Evolutionary conservation across 805 yeast genomes (phyloP), one percentile per base, ranked within the genome.

Genomic region (Sporopachydermia quercuum): DNA sequence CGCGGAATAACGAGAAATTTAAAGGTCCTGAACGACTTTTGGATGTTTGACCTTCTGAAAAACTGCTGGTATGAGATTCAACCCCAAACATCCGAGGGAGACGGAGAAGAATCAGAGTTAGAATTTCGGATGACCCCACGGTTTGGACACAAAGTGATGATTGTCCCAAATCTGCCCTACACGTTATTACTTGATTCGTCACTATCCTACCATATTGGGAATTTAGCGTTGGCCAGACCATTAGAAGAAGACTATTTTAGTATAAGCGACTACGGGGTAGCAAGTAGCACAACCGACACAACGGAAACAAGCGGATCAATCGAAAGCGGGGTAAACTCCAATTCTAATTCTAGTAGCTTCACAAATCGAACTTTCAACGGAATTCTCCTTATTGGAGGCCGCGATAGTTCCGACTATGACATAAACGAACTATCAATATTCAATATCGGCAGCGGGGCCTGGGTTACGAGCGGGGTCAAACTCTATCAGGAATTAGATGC

Each of bases 401-500:
- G 14, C 8, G 8, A 16, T 36, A n/a, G n/a, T 8, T 5, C n/a
- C 5, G 18, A 36, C n/a, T 5, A 16, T 14, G 18, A 36, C 18
- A 6, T 36, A 19, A 8, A 13, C 14, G 38, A 36, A 16, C 11
- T 36, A 8, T 16, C 38, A 16, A 19, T 36, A 11, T 36, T 36
- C 17, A 13, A 16, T 14, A 8, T 36, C 15, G 8, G 13, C 18
- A 36, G n/a, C 14, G 18, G 33, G 13, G 5, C 14, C 5, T 36
- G 38, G 38, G 34, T 36, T 11, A 5, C 38, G 18, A 14, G n/a
- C 17, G 38, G 36, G 8, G 14, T 15, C 16, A 15, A 34, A 8
- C n/a, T 34, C 5, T 6, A 8, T 15, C 15, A 34, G n/a, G 36
- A 34, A 34, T 34, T 34, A 34, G 6, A 34, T 8, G 6, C 8